Conservation (phyloP, 768 basidiomycete genomes). For the Mycena rosella region DNA sequence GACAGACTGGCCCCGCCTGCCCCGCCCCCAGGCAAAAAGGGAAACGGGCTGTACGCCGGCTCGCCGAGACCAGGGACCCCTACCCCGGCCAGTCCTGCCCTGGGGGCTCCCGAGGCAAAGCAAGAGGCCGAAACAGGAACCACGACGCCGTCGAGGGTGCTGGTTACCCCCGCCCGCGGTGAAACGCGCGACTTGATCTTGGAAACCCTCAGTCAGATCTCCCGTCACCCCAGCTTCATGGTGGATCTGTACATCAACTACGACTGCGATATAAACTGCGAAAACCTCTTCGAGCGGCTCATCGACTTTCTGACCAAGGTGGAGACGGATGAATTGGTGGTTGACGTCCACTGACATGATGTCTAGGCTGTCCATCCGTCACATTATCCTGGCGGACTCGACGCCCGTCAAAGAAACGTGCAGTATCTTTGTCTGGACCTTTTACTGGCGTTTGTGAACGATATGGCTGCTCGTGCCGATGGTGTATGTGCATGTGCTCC, state of each 20-base stretch:
- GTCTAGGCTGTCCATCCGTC: slow-evolving; percentile 83
- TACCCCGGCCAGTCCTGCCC: slow-evolving; percentile 55
- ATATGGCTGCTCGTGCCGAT: slow-evolving; percentile 80
- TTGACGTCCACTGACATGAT: slow-evolving; percentile 6
- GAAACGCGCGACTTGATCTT: slow-evolving; percentile 92
- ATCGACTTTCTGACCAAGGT: slow-evolving; percentile 92
- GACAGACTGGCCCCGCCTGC: slow-evolving; percentile 84
- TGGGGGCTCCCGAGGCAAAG: slow-evolving; percentile 51
- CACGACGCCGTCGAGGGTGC: slow-evolving; percentile 65
- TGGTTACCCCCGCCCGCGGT: slow-evolving; percentile 83
- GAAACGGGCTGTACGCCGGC: slow-evolving; percentile 50
- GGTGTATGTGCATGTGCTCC: slow-evolving; percentile 50
- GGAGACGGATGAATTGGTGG: slow-evolving; percentile 34
- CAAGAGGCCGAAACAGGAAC: slow-evolving; percentile 60
- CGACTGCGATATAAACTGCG: slow-evolving; percentile 96
- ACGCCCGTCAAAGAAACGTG: slow-evolving; percentile 77
- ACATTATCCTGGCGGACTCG: slow-evolving; percentile 68
- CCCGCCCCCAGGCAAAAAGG: slow-evolving; percentile 46
- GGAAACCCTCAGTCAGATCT: slow-evolving; percentile 86
- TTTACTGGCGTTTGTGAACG: slow-evolving; percentile 86
- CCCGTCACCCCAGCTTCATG: slow-evolving; percentile 91
- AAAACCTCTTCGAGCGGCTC: slow-evolving; percentile 93
- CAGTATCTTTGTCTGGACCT: slow-evolving; percentile 93
- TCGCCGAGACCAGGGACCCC: slow-evolving; percentile 71
- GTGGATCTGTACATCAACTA: slow-evolving; percentile 97